Evolutionary conservation across 106 monocot species (phyloP).

Genomic region (Ottelia alismoides): DNA sequence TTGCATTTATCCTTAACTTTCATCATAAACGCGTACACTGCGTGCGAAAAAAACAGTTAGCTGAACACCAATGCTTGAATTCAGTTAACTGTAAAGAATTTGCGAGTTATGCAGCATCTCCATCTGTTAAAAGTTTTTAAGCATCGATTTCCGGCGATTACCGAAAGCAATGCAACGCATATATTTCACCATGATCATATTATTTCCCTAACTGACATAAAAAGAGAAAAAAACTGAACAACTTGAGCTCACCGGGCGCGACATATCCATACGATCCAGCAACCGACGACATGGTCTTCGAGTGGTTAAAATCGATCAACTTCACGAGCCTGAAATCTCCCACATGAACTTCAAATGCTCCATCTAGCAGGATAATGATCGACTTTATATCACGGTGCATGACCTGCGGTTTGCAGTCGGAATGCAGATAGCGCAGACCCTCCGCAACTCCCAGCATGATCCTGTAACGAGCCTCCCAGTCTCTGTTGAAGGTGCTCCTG

Average conservation of each 20-base stretch:
- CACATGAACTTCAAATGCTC: conserved; percentile 51
- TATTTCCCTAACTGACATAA: no score
- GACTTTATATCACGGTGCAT: conserved; percentile 74
- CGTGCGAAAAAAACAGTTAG: conserved; percentile 11
- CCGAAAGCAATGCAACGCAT: no score
- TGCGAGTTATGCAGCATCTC: no score
- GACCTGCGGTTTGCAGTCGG: conserved; percentile 58
- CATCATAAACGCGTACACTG: conserved; percentile 93
- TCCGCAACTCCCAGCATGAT: conserved; percentile 71
- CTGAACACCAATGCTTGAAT: no score
- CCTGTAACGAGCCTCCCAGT: conserved; percentile 52
- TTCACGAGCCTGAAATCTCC: conserved; percentile 48
- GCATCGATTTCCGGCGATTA: no score
- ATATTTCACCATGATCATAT: no score
- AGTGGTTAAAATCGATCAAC: conserved; percentile 28
- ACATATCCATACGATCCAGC: conserved; percentile 80
- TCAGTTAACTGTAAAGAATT: no score
- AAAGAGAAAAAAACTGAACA: no score
- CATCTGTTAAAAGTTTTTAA: no score
- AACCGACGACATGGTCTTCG: conserved; percentile 62
- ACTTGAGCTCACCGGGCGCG: conserved; percentile 54
- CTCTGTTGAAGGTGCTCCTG: conserved; percentile 47
- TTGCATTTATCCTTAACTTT: conserved; percentile 87
- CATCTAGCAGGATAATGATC: conserved; percentile 61
- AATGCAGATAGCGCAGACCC: conserved; percentile 61